A percentile compares a stretch with the other conserved stretches of the same genome.
Evolutionary conservation across 2,329 filamentous ascomycete species (phyloP).

Genomic region (Aureobasidium namibiae): DNA sequence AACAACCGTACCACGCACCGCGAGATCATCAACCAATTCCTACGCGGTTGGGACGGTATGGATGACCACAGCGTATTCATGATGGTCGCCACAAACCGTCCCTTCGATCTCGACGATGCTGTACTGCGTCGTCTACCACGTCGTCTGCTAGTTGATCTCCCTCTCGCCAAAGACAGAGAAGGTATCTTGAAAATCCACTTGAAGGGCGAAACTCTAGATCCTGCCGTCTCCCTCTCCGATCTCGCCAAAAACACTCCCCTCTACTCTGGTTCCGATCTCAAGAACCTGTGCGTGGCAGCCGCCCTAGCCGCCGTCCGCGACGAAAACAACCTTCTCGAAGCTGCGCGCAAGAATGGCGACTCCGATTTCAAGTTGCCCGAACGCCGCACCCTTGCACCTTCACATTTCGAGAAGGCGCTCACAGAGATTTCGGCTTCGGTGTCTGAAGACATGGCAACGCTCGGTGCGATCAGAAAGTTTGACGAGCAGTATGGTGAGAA

Average conservation of each 20-base stretch:
- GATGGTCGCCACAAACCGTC: constrained; percentile 95
- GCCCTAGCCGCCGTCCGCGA: constrained; percentile 73
- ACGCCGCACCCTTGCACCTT: constrained; percentile 53
- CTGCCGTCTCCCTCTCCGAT: constrained; percentile 51
- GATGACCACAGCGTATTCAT: constrained; percentile 75
- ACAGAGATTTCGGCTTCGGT: constrained; percentile 87
- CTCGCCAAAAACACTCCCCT: constrained; percentile 62
- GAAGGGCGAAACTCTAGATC: constrained; percentile 55
- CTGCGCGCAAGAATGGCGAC: constrained; percentile 22
- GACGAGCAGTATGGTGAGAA: constrained; percentile 91
- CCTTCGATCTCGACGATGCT: constrained; percentile 88
- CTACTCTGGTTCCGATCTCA: constrained; percentile 77
- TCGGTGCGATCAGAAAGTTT: constrained; percentile 85
- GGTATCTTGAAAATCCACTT: constrained; percentile 66
- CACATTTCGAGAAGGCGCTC: constrained; percentile 79
- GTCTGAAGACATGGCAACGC: constrained; percentile 82
- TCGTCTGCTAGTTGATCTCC: constrained; percentile 65
- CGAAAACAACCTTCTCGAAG: constrained; percentile 45
- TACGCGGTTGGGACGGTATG: constrained; percentile 95
- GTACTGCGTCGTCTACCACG: constrained; percentile 69
- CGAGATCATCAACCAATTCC: constrained; percentile 92
- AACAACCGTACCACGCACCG: constrained; percentile 64
- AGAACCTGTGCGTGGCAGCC: constrained; percentile 72
- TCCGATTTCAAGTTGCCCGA: constrained; percentile 56
- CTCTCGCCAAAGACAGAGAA: constrained; percentile 55